Conservation (phyloP, 2,329 filamentous ascomycete genomes). For the Magnaporthales sp. region DNA sequence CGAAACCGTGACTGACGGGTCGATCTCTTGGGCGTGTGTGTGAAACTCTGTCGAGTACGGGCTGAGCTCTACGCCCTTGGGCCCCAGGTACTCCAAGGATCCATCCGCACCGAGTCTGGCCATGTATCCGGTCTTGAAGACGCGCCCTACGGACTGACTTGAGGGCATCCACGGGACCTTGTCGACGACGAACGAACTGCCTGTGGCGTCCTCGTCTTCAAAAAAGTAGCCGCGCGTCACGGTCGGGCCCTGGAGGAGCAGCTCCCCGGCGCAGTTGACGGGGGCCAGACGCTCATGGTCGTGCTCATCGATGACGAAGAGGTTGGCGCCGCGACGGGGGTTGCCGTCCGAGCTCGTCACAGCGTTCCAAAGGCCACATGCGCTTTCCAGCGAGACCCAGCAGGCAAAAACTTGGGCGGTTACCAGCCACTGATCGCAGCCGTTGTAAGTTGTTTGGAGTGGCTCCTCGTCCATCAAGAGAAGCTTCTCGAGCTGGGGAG, state of each 20-base stretch:
- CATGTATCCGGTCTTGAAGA: slow-evolving; percentile 6
- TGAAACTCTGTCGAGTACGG: slow-evolving; percentile 10
- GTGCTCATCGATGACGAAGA: neutral
- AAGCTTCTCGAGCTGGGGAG: neutral
- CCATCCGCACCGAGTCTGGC: slow-evolving; percentile 2
- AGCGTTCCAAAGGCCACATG: neutral
- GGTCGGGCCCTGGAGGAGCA: slow-evolving; percentile 68
- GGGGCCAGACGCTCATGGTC: neutral
- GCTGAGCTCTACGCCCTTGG: slow-evolving; percentile 9
- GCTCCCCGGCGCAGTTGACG: slow-evolving; percentile 48
- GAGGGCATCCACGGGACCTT: neutral
- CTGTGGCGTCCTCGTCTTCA: slow-evolving; percentile 77
- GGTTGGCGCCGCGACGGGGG: neutral
- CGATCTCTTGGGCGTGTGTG: neutral
- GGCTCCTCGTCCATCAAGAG: neutral
- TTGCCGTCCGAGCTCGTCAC: neutral
- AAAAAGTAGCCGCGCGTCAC: slow-evolving; percentile 76
- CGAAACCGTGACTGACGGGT: neutral
- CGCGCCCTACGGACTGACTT: neutral
- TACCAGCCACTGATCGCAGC: neutral
- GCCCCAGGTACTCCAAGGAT: neutral
- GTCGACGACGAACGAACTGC: slow-evolving; percentile 57
- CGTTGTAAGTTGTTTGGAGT: neutral
- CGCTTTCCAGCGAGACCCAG: neutral
- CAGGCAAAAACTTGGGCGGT: neutral